These are phyloP conservation scores for Pseudozyma thailandica DNA, from an alignment of 1,284 basidiomycete genomes.

Conservation along the genomic window DNA sequence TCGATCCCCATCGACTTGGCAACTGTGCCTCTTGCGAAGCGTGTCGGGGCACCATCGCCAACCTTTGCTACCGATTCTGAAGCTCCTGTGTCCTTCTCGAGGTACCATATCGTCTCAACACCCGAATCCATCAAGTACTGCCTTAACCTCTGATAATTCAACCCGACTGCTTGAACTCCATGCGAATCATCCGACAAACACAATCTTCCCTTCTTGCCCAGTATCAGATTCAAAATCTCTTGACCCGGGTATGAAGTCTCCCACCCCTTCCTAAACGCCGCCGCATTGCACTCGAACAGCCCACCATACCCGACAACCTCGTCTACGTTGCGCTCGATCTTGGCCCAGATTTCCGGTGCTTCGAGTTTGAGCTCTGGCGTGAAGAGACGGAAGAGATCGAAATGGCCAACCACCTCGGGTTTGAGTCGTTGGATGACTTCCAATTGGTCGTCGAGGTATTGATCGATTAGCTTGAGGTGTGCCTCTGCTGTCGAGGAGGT, in stretches of 20 bases:
- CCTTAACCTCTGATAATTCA: constrained; percentile 80
- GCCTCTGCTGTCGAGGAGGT: constrained; percentile 6
- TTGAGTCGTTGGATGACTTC: constrained; percentile 72
- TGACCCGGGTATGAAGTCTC: constrained; percentile 79
- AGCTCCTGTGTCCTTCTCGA: constrained; percentile 58
- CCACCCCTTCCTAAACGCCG: constrained; percentile 94
- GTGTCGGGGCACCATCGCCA: not conserved
- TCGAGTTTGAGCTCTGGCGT: constrained; percentile 74
- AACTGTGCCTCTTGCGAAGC: constrained; percentile 35
- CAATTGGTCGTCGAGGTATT: constrained; percentile 61
- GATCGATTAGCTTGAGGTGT: constrained; percentile 32
- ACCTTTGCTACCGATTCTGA: not conserved
- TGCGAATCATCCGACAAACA: constrained; percentile 96
- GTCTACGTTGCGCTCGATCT: constrained; percentile 80
- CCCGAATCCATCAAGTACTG: constrained; percentile 77
- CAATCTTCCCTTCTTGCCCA: constrained; percentile 77
- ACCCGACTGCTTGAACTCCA: constrained; percentile 84
- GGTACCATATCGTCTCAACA: constrained; percentile 79
- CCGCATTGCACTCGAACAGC: constrained; percentile 91
- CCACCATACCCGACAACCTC: constrained; percentile 85
- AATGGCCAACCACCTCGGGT: constrained; percentile 91
- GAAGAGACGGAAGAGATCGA: constrained; percentile 73
- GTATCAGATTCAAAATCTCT: constrained; percentile 80
- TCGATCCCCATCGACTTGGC: constrained; percentile 27
- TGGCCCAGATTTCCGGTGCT: constrained; percentile 71